Base-by-base conservation (phyloP, 2,329 filamentous ascomycete species). In the Colletotrichum paranaense region DNA sequence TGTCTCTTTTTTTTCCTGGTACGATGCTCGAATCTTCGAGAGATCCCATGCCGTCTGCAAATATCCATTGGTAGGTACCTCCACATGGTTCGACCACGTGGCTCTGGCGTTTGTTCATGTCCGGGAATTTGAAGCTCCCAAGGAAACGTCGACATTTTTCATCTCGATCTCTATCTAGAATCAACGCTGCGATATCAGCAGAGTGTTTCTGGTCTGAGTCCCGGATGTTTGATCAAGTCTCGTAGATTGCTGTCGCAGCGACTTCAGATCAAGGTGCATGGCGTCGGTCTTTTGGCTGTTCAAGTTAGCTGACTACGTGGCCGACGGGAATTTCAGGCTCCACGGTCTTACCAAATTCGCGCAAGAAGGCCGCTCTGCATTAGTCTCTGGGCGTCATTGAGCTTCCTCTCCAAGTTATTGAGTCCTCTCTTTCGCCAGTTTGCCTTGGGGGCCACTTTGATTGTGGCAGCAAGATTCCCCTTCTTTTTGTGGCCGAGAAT, bases 381-480 rank as follows among this genome's bases (percentile, higher is more conserved):
- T 26, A 26, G 26, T 5, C 26, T 57, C 55, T 57, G 11, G 16
- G 26, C 24, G 30, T 57, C 55, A 26, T 26, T 64, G 1, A 78
- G 59, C 9, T 66, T 73, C n/a, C 67, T 74, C 32, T 78, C 74
- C 3, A 78, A 12, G 7, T 56, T 69, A 0, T 76, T 63, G n/a
- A 79, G 67, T 1, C 77, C 68, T 2, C 62, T 35, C 46, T 74
- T 77, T n/a, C 77, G 67, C 78, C 78, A 78, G 3, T 32, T 70
- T 1, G 68, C 75, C 60, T 78, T 78, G 3, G 70, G 58, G 1
- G 72, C 72, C 42, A 46, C 30, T 22, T 63, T 63, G 14, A 63
- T n/a, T 8, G 60, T 53, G 2, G n/a, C 52, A 14, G 30, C 22
- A 9, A 63, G 26, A 14, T 16, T 30, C n/a, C 60, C 60, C 8